Conservation (phyloP, 768 basidiomycete species). For the Russula ochroleuca region DNA sequence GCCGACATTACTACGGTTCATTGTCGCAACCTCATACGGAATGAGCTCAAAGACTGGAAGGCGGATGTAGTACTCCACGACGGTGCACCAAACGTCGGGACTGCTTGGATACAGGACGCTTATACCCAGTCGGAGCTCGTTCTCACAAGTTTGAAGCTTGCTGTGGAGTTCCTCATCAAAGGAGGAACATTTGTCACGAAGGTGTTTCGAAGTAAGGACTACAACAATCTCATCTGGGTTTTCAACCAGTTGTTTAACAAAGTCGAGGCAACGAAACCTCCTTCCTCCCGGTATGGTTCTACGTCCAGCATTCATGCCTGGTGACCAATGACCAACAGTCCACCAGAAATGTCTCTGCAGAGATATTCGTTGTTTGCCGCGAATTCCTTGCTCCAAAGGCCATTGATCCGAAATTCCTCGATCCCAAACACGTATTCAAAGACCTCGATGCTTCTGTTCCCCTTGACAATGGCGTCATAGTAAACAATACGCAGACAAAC, state of each 20-base stretch:
- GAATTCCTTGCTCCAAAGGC: conserved; percentile 91
- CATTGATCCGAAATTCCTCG: conserved; percentile 97
- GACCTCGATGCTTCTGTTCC: conserved; percentile 57
- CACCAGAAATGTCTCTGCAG: conserved; percentile 92
- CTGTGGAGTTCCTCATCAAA: conserved; percentile 89
- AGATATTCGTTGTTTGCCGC: conserved; percentile 98
- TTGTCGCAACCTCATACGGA: conserved; percentile 81
- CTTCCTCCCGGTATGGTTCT: conserved; percentile 79
- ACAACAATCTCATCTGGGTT: conserved; percentile 98
- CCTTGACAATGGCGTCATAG: conserved; percentile 50
- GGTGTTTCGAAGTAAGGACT: conserved; percentile 96
- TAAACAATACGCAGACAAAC: conserved; percentile 74
- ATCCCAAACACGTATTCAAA: conserved; percentile 97
- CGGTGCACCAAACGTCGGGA: conserved; percentile 98
- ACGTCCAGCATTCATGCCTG: background rate
- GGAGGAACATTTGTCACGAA: conserved; percentile 97
- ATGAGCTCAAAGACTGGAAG: conserved; percentile 96
- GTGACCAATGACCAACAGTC: conserved; percentile 2
- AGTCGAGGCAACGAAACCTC: conserved; percentile 98
- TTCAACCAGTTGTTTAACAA: conserved; percentile 94
- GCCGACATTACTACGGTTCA: conserved; percentile 91
- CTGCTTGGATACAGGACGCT: conserved; percentile 98
- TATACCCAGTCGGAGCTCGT: conserved; percentile 97
- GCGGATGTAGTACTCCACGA: conserved; percentile 98
- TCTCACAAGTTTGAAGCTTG: conserved; percentile 89